These are phyloP conservation scores for Coniferiporia sulphurascens DNA, from an alignment of 1,284 basidiomycete species.

Conservation along the genomic window DNA sequence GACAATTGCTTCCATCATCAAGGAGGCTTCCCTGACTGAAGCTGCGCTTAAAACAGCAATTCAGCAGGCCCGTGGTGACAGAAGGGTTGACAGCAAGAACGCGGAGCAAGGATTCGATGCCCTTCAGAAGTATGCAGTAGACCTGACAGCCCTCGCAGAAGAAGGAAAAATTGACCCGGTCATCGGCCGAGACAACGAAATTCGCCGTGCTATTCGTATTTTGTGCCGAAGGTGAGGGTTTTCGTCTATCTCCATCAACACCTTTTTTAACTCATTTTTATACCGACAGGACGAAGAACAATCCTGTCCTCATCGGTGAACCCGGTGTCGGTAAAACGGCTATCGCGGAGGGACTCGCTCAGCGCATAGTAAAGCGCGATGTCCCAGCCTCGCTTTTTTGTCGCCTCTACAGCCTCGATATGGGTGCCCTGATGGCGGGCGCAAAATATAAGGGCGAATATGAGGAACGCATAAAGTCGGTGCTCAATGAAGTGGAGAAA, in stretches of 20 bases:
- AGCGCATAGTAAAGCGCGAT: constrained; percentile 93
- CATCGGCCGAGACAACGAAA: constrained; percentile 88
- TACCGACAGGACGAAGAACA: constrained; percentile 77
- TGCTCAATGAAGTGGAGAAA: constrained; percentile 93
- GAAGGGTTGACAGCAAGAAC: constrained; percentile 74
- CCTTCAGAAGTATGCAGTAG: constrained; percentile 77
- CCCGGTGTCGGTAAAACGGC: constrained; percentile 93
- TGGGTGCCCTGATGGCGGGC: constrained; percentile 95
- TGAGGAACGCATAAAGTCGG: constrained; percentile 94
- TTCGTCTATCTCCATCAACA: background rate
- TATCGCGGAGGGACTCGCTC: constrained; percentile 93
- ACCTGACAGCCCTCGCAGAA: constrained; percentile 82
- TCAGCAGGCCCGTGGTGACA: constrained; percentile 75
- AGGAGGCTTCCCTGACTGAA: constrained; percentile 71
- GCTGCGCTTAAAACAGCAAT: constrained; percentile 76
- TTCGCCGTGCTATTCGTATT: constrained; percentile 74
- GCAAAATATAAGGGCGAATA: constrained; percentile 97
- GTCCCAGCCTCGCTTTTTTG: constrained; percentile 87
- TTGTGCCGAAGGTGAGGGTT: constrained; percentile 60
- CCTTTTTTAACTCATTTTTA: background rate
- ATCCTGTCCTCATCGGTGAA: constrained; percentile 90
- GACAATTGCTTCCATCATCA: constrained; percentile 60
- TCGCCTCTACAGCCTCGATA: constrained; percentile 84
- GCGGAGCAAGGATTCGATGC: constrained; percentile 89
- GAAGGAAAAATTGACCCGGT: constrained; percentile 93